Percentiles rank a stretch among this genome's conserved stretches.
These are phyloP conservation scores for Eucalyptus regnans DNA, from an alignment of 345 rosid species.

Conservation along the genomic window DNA sequence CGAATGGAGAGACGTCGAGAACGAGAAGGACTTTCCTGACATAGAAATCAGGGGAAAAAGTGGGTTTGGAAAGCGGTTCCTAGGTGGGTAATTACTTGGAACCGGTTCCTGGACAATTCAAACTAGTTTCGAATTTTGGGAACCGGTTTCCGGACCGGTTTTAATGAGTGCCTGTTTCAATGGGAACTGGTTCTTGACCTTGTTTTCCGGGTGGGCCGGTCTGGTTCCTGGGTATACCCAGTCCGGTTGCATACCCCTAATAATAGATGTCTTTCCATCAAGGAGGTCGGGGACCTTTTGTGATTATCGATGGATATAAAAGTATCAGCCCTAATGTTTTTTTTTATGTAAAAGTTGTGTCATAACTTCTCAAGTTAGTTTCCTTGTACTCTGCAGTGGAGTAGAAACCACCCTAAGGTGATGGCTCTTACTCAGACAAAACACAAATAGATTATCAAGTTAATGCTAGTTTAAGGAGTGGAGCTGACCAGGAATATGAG, in stretches of 20 bases:
- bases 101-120: fast-evolving
- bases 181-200: fast-evolving
- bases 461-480: neutral
- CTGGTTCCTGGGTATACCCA: fast-evolving
- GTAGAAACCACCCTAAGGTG: neutral
- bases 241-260: fast-evolving
- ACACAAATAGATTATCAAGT: neutral
- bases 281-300: neutral
- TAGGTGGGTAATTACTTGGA: too few species aligned
- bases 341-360: neutral
- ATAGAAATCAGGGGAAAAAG: too few species aligned
- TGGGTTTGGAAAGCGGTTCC: fast-evolving
- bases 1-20: fast-evolving
- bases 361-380: neutral
- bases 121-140: fast-evolving
- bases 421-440: neutral
- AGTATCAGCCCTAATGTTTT: neutral
- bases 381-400: neutral
- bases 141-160: fast-evolving
- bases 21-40: fast-evolving
- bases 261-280: neutral
- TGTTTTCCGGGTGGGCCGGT: fast-evolving
- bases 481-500: neutral
- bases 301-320: neutral
- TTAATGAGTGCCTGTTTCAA: too few species aligned